Conservation (phyloP, 2,329 filamentous ascomycete genomes). For the Alternaria sp. region DNA sequence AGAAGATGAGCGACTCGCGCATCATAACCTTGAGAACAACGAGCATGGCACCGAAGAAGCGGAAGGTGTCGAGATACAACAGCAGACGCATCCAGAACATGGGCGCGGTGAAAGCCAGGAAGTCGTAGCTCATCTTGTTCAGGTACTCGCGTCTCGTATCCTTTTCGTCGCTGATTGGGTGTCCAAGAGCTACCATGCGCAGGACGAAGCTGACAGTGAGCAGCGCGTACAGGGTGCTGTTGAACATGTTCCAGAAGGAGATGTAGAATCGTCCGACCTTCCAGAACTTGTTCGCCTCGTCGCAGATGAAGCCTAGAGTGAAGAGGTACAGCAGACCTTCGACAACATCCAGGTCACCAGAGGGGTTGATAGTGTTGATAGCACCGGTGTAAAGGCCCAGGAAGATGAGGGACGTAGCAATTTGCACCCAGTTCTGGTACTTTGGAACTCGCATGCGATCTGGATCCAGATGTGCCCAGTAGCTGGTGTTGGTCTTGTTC, state of each 20-base stretch:
- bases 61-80: conserved; percentile 89
- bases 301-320: conserved; percentile 87
- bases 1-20: conserved; percentile 86
- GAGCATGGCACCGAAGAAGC: conserved; percentile 98
- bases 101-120: conserved; percentile 89
- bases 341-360: conserved; percentile 81
- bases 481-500: conserved; percentile 78
- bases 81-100: conserved; percentile 97
- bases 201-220: conserved; percentile 80
- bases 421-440: conserved; percentile 91
- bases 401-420: conserved; percentile 84
- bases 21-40: conserved; percentile 84
- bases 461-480: conserved; percentile 85
- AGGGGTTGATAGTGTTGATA: conserved; percentile 91
- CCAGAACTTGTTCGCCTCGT: conserved; percentile 88
- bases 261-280: conserved; percentile 93
- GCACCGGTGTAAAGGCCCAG: conserved; percentile 86
- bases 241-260: conserved; percentile 97
- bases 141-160: conserved; percentile 62
- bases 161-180: conserved; percentile 59
- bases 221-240: conserved; percentile 80
- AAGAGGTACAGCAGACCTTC: conserved; percentile 90
- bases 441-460: conserved; percentile 91
- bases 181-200: conserved; percentile 78
- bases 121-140: conserved; percentile 89